Evolutionary conservation across 768 basidiomycete species (phyloP).

Genomic region (Boletus pseudo-olivaceus): DNA sequence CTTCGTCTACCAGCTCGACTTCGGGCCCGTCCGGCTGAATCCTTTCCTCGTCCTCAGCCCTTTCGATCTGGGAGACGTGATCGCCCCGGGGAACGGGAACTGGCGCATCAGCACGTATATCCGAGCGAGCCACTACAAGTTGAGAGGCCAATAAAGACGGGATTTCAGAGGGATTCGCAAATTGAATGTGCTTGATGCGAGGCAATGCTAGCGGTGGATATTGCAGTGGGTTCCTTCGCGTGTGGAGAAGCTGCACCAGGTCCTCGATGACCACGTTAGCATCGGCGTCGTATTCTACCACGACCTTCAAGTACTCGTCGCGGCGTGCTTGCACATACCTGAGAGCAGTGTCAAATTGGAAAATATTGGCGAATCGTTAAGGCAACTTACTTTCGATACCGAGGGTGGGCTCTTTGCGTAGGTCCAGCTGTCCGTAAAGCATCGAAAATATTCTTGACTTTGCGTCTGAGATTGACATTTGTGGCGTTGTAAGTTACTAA

Average conservation of each 20-base stretch:
- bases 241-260: constrained; percentile 25
- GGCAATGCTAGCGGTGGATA: background rate
- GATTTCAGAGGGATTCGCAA: constrained; percentile 28
- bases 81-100: constrained; percentile 11
- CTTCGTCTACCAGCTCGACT: constrained; percentile 4
- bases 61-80: background rate
- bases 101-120: constrained; percentile 13
- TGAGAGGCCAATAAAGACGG: constrained; percentile 25
- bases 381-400: constrained; percentile 6
- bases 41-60: background rate
- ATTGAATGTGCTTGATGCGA: constrained; percentile 32
- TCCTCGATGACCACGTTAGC: constrained; percentile 1
- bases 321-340: too few species aligned
- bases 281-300: constrained; percentile 5
- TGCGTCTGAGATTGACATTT: background rate
- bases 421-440: background rate
- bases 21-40: background rate
- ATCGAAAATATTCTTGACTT: constrained; percentile 5
- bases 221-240: background rate
- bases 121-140: constrained; percentile 9
- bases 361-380: background rate
- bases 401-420: background rate
- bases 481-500: constrained; percentile 26
- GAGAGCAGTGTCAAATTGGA: too few species aligned
- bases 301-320: constrained; percentile 11